Base-by-base conservation (phyloP, 345 rosid species). In the Eucalyptus albens region DNA sequence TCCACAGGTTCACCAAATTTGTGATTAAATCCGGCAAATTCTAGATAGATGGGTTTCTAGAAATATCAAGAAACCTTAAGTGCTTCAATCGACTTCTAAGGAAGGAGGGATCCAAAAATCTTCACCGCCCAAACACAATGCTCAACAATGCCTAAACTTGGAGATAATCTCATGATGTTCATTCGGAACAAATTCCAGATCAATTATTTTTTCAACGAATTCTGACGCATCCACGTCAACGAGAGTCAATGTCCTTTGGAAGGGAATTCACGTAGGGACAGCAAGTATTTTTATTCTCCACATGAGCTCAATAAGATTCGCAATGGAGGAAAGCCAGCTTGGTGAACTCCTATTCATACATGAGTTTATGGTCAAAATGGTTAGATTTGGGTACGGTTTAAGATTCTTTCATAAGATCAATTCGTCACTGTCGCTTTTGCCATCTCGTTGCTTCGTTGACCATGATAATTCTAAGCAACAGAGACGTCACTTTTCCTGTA, bases 311-410 rank as follows among this genome's bases (percentile, higher is more conserved):
- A n/a, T n/a, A n/a, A 65, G 77, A 65, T n/a, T 14, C 3, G 1
- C 4, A 1, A n/a, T 65, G 6, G 40, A 65, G 40, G 77, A 65
- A 65, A n/a, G 77, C 40, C 11, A 65, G 10, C 6, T n/a, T 65
- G 21, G 40, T 15, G 37, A 33, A n/a, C 4, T 4, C 21, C 37
- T 65, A 27, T n/a, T 7, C 3, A 4, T 7, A 65, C 10, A n/a
- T 2, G 2, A 3, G 37, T 2, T 3, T 29, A 65, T 65, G 77
- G 6, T 3, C 40, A 65, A 65, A 4, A 2, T 0, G 9, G 40
- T 3, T 31, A n/a, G 40, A 65, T n/a, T 65, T 65, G 5, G 21
- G 77, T 65, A 40, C 21, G 77, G 40, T 65, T 2, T 65, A 9
- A 65, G 11, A 33, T 65, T n/a, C 21, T 65, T 33, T 17, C 40